phyloP scores from a whole-genome alignment of 2,329 filamentous ascomycete genomes.

The Stagonosporopsis cucurbitacearum region DNA sequence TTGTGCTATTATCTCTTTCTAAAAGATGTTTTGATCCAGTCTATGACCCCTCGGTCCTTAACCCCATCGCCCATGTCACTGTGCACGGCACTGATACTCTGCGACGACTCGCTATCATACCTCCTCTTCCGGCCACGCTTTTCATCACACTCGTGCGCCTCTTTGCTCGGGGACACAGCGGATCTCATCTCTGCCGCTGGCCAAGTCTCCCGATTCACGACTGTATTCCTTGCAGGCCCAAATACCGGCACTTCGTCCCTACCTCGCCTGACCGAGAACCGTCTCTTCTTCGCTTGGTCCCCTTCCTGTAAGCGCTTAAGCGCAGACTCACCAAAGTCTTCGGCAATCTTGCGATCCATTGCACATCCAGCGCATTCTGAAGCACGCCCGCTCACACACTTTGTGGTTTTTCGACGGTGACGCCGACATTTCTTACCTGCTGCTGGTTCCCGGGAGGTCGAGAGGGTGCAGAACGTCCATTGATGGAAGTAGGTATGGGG shows the following conservation, averaged over 20 bases:
- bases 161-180: background rate
- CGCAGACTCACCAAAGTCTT: background rate
- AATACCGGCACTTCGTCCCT: too few species aligned
- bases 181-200: background rate
- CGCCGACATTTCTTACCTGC: background rate
- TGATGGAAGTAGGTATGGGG: too few species aligned
- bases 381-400: background rate
- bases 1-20: background rate
- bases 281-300: background rate
- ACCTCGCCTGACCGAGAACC: background rate
- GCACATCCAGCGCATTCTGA: background rate
- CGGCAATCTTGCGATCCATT: constrained; percentile 2
- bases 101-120: background rate
- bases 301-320: background rate
- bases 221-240: too few species aligned
- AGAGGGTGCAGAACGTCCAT: too few species aligned
- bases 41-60: background rate
- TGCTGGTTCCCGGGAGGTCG: background rate
- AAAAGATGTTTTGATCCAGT: background rate
- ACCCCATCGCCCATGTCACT: background rate
- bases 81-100: background rate
- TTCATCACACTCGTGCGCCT: background rate
- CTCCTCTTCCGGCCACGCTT: background rate
- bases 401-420: background rate
- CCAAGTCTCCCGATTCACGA: background rate